Evolutionary conservation across 202 grass and related monocot genomes (phyloP).

Genomic region (Bolboschoenoplectus hybrid): DNA sequence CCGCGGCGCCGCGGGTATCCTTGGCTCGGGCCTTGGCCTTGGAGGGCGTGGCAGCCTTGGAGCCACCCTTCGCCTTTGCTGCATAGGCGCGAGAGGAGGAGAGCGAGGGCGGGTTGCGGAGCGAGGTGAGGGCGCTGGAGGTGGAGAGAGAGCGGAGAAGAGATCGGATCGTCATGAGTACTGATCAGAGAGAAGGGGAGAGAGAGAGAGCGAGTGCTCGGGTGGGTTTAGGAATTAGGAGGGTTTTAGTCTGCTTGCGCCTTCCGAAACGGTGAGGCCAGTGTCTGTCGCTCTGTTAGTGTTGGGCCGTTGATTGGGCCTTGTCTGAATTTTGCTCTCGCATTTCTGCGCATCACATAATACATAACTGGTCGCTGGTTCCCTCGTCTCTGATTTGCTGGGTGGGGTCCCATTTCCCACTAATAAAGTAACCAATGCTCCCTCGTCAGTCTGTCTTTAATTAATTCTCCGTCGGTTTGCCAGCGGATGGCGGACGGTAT

Average conservation of each 20-base stretch:
- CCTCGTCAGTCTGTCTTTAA: no score
- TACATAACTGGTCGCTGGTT: no score
- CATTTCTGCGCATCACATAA: no score
- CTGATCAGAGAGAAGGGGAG: background rate
- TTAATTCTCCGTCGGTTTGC: no score
- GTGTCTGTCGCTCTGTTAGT: background rate
- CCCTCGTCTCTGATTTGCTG: no score
- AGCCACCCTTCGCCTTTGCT: conserved; percentile 48
- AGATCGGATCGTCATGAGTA: conserved; percentile 27
- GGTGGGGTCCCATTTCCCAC: no score
- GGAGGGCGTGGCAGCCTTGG: conserved; percentile 38
- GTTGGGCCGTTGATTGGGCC: background rate
- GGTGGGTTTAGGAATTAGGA: background rate
- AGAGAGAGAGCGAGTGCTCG: background rate
- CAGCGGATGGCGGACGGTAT: no score
- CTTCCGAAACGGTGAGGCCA: no score
- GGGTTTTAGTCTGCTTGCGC: conserved; percentile 5
- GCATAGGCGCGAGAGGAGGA: conserved; percentile 37
- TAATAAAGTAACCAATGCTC: no score
- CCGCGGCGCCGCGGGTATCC: conserved; percentile 49
- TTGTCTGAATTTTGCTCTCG: no score
- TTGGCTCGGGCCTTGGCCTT: conserved; percentile 72
- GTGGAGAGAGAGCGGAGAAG: conserved; percentile 61
- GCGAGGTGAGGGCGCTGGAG: conserved; percentile 11
- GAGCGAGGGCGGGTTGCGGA: background rate